Evolutionary conservation across 1,284 basidiomycete species (phyloP).

Genomic region (Agaricales sp.): DNA sequence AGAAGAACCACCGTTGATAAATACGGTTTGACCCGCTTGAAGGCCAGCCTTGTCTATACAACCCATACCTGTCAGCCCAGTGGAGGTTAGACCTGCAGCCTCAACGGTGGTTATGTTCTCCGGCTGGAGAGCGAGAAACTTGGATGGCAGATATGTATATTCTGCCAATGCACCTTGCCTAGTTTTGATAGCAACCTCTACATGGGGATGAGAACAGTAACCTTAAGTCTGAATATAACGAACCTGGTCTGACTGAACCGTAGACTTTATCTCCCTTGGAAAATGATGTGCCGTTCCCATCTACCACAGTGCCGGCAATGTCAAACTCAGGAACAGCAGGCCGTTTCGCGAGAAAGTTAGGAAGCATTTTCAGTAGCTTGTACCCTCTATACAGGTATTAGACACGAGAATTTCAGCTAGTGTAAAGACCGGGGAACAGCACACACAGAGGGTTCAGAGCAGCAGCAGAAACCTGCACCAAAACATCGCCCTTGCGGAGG

Average conservation of each 20-base stretch:
- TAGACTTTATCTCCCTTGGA: slow-evolving; percentile 48
- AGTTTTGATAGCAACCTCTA: slow-evolving; percentile 16
- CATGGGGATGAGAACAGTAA: slow-evolving; percentile 6
- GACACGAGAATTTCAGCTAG: not conserved
- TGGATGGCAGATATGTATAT: slow-evolving; percentile 35
- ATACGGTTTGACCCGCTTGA: slow-evolving; percentile 36
- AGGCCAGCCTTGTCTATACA: slow-evolving; percentile 31
- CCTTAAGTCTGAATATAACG: slow-evolving; percentile 14
- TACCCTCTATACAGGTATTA: slow-evolving; percentile 28
- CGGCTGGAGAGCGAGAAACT: slow-evolving; percentile 35
- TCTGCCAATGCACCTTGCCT: slow-evolving; percentile 43
- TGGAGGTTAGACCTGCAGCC: slow-evolving; percentile 48
- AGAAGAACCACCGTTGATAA: slow-evolving; percentile 59
- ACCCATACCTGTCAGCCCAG: slow-evolving; percentile 46
- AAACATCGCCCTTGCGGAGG: slow-evolving; percentile 35
- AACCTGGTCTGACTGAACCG: slow-evolving; percentile 35
- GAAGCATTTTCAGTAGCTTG: slow-evolving; percentile 43
- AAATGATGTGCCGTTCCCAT: slow-evolving; percentile 41
- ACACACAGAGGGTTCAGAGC: slow-evolving; percentile 61
- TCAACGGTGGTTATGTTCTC: slow-evolving; percentile 34
- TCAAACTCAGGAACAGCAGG: slow-evolving; percentile 51
- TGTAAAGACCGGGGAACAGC: not conserved
- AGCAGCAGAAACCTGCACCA: slow-evolving; percentile 52
- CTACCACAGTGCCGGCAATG: slow-evolving; percentile 47
- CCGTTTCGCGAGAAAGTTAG: slow-evolving; percentile 35